Conservation (phyloP, 495 filamentous ascomycete genomes). For the Tuber brumale region DNA sequence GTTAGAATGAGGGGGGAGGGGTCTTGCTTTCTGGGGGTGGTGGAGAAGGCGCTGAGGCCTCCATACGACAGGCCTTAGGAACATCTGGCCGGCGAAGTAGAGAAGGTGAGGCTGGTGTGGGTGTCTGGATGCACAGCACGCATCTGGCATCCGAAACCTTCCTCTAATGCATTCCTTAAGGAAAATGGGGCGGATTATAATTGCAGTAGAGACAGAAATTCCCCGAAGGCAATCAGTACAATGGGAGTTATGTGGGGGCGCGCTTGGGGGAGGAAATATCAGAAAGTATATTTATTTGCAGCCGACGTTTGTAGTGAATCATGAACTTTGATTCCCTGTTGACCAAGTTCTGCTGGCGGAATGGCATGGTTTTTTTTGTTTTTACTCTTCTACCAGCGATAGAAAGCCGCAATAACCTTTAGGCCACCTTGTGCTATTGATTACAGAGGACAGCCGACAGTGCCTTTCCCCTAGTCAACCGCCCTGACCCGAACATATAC, state of each 20-base stretch:
- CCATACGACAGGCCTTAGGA: background rate
- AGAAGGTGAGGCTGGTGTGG: background rate
- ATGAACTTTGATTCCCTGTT: background rate
- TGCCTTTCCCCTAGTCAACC: background rate
- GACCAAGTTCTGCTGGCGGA: background rate
- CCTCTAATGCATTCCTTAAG: background rate
- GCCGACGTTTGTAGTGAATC: constrained; percentile 8
- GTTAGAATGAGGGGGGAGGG: background rate
- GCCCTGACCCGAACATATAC: background rate
- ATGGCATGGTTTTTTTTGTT: background rate
- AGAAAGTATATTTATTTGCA: constrained; percentile 19
- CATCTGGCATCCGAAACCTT: background rate
- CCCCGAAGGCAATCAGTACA: constrained; percentile 10
- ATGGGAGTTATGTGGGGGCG: constrained; percentile 14
- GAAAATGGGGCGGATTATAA: background rate
- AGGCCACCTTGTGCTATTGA: background rate
- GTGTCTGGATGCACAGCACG: background rate
- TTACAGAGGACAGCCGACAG: background rate
- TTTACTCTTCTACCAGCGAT: background rate
- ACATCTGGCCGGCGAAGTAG: background rate
- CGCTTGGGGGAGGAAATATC: background rate
- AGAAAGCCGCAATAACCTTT: background rate
- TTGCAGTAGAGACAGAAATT: constrained; percentile 1
- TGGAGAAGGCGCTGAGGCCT: background rate
- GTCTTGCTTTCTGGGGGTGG: background rate